A percentile compares a stretch with the other conserved stretches of the same genome.
Evolutionary conservation across 208 protist species (phyloP).

Genomic region (Leishmania martiniquensis): DNA sequence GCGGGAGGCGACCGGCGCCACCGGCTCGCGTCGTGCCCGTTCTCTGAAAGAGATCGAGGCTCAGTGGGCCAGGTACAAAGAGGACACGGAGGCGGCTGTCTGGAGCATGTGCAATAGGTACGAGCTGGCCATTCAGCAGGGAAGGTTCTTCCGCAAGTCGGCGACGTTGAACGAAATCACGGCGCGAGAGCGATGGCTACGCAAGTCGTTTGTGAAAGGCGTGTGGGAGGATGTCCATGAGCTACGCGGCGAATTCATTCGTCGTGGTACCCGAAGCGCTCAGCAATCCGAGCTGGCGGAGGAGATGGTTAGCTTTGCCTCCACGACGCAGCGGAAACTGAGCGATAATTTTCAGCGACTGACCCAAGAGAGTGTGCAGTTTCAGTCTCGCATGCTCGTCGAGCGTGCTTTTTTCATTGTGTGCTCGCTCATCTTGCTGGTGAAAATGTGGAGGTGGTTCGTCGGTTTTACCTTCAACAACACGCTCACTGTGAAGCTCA

Average conservation of each 20-base stretch:
- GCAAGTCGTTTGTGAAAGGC: slow-evolving; percentile 86
- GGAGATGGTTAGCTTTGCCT: slow-evolving; percentile 89
- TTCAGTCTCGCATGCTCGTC: slow-evolving; percentile 77
- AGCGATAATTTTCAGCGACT: slow-evolving; percentile 90
- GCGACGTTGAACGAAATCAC: slow-evolving; percentile 86
- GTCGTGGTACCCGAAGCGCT: slow-evolving; percentile 83
- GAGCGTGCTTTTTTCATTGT: slow-evolving; percentile 68
- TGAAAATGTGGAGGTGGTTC: slow-evolving; percentile 86
- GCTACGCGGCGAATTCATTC: slow-evolving; percentile 84
- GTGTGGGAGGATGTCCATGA: slow-evolving; percentile 93
- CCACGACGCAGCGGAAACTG: slow-evolving; percentile 78
- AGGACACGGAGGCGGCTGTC: slow-evolving; percentile 73
- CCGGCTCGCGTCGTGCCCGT: slow-evolving; percentile 31
- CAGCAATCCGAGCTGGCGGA: slow-evolving; percentile 91
- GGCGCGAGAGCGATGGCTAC: slow-evolving; percentile 86
- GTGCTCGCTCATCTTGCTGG: slow-evolving; percentile 57
- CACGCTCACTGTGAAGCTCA: slow-evolving; percentile 71
- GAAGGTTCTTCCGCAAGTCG: slow-evolving; percentile 87
- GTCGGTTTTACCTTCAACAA: slow-evolving; percentile 70
- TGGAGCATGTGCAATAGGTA: slow-evolving; percentile 90
- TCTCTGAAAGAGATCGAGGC: slow-evolving; percentile 79
- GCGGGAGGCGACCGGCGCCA: slow-evolving; percentile 26
- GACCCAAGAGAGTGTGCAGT: slow-evolving; percentile 82
- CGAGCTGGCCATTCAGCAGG: slow-evolving; percentile 85
- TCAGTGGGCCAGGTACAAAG: slow-evolving; percentile 67